Conservation (phyloP, 176 grass and related monocot genomes). For the Oryza punctata region DNA sequence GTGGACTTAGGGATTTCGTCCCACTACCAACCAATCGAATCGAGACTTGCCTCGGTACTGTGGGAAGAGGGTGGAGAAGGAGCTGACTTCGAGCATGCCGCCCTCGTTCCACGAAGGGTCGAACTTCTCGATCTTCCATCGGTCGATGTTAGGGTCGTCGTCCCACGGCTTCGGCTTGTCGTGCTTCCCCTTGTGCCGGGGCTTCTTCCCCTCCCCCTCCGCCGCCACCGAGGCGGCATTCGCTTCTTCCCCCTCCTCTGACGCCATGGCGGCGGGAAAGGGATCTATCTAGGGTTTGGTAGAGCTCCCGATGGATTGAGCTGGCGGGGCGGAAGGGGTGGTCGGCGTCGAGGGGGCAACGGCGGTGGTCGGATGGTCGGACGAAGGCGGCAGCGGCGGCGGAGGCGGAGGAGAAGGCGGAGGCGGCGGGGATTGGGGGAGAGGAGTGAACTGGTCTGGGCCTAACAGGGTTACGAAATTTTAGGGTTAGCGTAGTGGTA, state of each 20-base stretch:
- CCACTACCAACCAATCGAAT: neutral
- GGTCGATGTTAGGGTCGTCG: slow-evolving; percentile 86
- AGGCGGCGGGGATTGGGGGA: too few relatives aligned
- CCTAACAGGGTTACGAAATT: too few relatives aligned
- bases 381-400: too few relatives aligned
- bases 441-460: too few relatives aligned
- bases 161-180: slow-evolving; percentile 99
- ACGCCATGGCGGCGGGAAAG: slow-evolving; percentile 21
- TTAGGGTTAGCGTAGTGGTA: too few relatives aligned
- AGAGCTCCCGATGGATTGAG: too few relatives aligned
- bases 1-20: neutral
- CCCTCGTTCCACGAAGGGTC: slow-evolving; percentile 88
- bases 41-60: slow-evolving; percentile 65
- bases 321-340: too few relatives aligned
- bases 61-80: slow-evolving; percentile 96
- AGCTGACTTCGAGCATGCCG: slow-evolving; percentile 92
- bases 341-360: too few relatives aligned
- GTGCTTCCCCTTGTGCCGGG: slow-evolving; percentile 84
- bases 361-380: too few relatives aligned
- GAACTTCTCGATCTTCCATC: slow-evolving; percentile 89
- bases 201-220: slow-evolving; percentile 11
- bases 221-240: slow-evolving; percentile 23
- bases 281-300: too few relatives aligned
- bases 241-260: slow-evolving; percentile 37
- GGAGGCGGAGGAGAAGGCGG: too few relatives aligned